phyloP scores from a whole-genome alignment of 2,329 filamentous ascomycete species.

The Monascus ruber region DNA sequence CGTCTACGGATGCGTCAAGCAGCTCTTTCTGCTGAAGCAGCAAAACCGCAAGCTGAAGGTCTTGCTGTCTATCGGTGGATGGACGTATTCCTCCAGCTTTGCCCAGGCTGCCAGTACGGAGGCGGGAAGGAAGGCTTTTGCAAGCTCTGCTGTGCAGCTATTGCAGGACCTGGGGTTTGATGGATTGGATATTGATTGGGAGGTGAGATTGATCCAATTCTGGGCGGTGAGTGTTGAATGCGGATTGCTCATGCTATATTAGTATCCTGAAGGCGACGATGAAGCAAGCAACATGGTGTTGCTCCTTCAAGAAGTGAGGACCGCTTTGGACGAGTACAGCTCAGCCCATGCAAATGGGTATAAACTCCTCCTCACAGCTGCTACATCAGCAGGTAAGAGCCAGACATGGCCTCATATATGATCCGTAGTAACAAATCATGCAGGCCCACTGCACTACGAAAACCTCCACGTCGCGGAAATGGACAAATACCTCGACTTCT shows the following conservation, averaged over 20 bases:
- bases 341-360: constrained; percentile 24
- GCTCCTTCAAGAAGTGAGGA: constrained; percentile 20
- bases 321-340: constrained; percentile 32
- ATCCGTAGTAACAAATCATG: background rate
- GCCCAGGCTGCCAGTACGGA: constrained; percentile 50
- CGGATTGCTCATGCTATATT: background rate
- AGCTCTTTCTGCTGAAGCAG: constrained; percentile 66
- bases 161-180: constrained; percentile 66
- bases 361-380: constrained; percentile 37
- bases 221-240: background rate
- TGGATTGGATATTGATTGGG: constrained; percentile 34
- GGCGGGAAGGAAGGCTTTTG: constrained; percentile 52
- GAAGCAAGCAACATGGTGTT: constrained; percentile 26
- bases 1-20: constrained; percentile 66
- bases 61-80: constrained; percentile 74
- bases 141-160: constrained; percentile 56
- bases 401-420: no score
- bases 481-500: constrained; percentile 40
- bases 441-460: constrained; percentile 34
- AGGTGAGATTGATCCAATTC: constrained; percentile 12
- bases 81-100: constrained; percentile 68
- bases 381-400: constrained; percentile 31
- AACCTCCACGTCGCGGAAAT: constrained; percentile 33
- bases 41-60: constrained; percentile 64
- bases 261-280: constrained; percentile 22